A percentile compares a stretch with the other conserved stretches of the same genome.
These are phyloP conservation scores for Trichoderma aggressivum DNA, from an alignment of 2,329 filamentous ascomycete genomes.

Conservation along the genomic window DNA sequence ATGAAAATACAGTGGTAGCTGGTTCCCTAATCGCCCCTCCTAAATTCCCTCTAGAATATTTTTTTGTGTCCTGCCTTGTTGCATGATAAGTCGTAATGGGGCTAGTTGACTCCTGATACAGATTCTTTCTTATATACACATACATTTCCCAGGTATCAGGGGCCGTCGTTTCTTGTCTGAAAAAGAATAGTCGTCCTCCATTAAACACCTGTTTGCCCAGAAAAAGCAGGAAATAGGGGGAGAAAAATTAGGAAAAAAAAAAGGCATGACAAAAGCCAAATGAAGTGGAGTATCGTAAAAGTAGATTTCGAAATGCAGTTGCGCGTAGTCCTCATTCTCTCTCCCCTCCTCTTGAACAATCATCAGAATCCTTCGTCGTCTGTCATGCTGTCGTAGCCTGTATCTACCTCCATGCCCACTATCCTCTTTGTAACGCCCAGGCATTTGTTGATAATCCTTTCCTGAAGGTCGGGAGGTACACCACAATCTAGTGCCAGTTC, in stretches of 20 bases:
- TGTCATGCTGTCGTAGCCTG: slow-evolving; percentile 58
- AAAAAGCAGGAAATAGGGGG: not conserved
- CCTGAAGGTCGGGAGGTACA: slow-evolving; percentile 49
- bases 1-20: not conserved
- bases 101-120: slow-evolving; percentile 4
- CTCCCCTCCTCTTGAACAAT: not conserved
- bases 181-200: not conserved
- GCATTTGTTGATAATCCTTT: slow-evolving; percentile 54
- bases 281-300: slow-evolving; percentile 8
- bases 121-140: slow-evolving; percentile 14
- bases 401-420: slow-evolving; percentile 58
- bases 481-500: slow-evolving; percentile 49
- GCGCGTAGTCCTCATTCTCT: not conserved
- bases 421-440: slow-evolving; percentile 53
- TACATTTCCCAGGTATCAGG: not conserved
- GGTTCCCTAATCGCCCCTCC: slow-evolving; percentile 1
- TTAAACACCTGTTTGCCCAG: not conserved
- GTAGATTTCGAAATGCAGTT: not conserved
- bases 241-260: not conserved
- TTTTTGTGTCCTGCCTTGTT: slow-evolving; percentile 13
- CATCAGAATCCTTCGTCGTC: slow-evolving; percentile 38
- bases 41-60: slow-evolving; percentile 5
- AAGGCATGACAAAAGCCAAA: not conserved
- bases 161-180: not conserved
- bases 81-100: slow-evolving; percentile 14